Conservation (phyloP, 73 alveolate species). For the Paramecium octaurelia region DNA sequence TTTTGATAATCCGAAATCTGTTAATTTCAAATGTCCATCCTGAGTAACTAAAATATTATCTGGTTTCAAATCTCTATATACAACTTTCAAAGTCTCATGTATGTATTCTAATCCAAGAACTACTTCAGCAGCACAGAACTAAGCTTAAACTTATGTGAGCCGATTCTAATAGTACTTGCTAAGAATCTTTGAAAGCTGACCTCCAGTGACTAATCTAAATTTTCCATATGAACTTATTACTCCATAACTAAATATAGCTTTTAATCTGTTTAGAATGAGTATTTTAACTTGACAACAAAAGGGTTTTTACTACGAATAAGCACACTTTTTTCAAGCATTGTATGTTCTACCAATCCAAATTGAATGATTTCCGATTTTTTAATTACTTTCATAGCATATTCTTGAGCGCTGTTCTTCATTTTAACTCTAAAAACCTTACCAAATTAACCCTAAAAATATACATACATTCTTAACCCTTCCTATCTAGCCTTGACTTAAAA, state of each 20-base stretch:
- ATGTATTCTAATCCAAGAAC: conserved; percentile 50
- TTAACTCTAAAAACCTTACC: neutral
- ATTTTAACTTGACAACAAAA: conserved; percentile 87
- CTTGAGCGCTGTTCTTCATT: neutral
- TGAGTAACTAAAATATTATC: conserved; percentile 75
- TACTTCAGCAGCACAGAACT: conserved; percentile 16
- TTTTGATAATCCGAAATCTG: conserved; percentile 81
- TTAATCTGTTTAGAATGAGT: conserved; percentile 89
- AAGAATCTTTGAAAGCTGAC: neutral
- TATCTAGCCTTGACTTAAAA: neutral
- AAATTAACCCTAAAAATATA: neutral
- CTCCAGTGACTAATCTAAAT: neutral
- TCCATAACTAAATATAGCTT: conserved; percentile 91
- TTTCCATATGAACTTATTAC: neutral
- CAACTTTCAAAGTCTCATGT: conserved; percentile 29
- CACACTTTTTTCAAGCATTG: conserved; percentile 89
- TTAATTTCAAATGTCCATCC: conserved; percentile 79
- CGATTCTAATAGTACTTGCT: neutral
- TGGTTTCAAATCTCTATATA: conserved; percentile 73
- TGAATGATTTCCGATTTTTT: conserved; percentile 71
- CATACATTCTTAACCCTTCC: neutral
- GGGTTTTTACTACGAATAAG: conserved; percentile 83
- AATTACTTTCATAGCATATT: conserved; percentile 72
- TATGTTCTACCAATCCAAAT: conserved; percentile 72
- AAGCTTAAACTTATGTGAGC: neutral